Base-by-base conservation (phyloP, 2,329 filamentous ascomycete genomes). In the Fusarium sp. region DNA sequence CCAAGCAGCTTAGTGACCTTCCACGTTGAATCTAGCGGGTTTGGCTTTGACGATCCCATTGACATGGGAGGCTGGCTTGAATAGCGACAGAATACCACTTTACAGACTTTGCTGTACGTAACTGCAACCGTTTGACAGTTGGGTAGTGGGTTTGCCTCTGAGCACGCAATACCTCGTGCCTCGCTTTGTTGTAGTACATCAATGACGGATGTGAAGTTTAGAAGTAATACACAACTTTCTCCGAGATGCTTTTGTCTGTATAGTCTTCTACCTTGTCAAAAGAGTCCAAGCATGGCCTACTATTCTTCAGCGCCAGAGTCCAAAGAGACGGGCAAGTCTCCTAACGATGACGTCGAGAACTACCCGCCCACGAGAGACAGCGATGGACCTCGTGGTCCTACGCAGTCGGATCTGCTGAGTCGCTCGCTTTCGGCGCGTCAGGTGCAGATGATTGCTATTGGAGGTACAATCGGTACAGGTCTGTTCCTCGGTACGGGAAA, bases 381-480 rank as follows among this genome's bases (percentile, higher is more conserved):
- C 50, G 38, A 44, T 31, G 36, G 38, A 31, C 33, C 40, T 18
- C 57, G 51, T 9, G 59, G 63, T 43, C 72, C 72, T 40, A 68
- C 73, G 38, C 73, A 74, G 46, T 75, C 81, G 4, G 85, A 88
- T 70, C 80, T 79, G 54, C 80, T 91, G 13, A 81, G 82, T 20
- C 85, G 88, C 7, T 84, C 86, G 42, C 81, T 90, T 14, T 87
- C 86, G 4, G 77, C 86, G 17, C 85, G 88, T n/a, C 89, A 91
- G 75, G 86, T 91, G 13, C 88, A 91, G 78, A 90, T 91, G 88
- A 89, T 91, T 64, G 89, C 89, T 43, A 86, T 88, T 49, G 86
- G 85, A 20, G 86, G 86, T 36, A 88, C 85, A 2, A 88, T 88
- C 46, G 86, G 87, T 10, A 90, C 88, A 0, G 88, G 88, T 4